These are phyloP conservation scores for Blastobotrys apis DNA, from an alignment of 1,139 yeast genomes.

Conservation along the genomic window DNA sequence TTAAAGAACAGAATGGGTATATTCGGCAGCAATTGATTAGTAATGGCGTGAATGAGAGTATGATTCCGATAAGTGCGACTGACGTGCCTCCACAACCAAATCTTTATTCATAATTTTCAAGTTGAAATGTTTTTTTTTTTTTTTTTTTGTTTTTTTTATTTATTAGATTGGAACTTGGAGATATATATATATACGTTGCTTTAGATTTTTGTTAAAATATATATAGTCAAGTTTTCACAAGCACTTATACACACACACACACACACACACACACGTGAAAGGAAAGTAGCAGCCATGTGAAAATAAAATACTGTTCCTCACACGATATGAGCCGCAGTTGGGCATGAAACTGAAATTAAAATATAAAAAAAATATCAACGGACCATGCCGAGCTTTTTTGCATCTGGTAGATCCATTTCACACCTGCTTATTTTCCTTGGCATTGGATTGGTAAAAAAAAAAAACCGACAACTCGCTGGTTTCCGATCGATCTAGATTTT, in stretches of 20 bases:
- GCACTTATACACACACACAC: background rate
- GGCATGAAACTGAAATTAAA: no score
- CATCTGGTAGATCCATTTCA: no score
- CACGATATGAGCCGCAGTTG: no score
- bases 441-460: no score
- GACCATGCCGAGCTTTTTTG: no score
- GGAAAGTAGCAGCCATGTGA: no score
- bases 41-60: constrained; percentile 9
- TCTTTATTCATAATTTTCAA: background rate
- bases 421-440: no score
- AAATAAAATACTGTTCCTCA: no score
- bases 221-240: background rate
- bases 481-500: no score
- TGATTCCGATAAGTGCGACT: constrained; percentile 2
- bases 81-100: constrained; percentile 12
- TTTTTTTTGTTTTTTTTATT: background rate
- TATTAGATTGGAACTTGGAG: background rate
- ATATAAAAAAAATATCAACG: no score
- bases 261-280: background rate
- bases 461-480: no score
- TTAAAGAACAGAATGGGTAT: constrained; percentile 29
- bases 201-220: background rate
- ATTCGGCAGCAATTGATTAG: constrained; percentile 9
- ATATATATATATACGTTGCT: background rate
- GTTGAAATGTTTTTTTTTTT: background rate